These are phyloP conservation scores for Puccinia polysora DNA, from an alignment of 1,284 basidiomycete species.

Conservation along the genomic window DNA sequence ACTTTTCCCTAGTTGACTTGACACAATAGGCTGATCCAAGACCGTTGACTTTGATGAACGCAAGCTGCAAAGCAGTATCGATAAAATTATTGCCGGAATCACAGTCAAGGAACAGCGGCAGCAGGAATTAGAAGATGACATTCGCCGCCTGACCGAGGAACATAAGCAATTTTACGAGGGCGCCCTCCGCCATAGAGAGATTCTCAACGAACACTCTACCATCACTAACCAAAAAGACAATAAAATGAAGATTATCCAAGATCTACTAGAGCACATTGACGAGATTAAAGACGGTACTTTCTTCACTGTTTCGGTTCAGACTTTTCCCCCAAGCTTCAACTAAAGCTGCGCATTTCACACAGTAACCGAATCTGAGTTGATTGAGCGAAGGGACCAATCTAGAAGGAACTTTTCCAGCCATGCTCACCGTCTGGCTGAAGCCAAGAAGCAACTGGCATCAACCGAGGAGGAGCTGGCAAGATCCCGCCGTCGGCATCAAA, in stretches of 20 bases:
- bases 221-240: conserved; percentile 65
- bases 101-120: conserved; percentile 69
- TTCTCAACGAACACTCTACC: conserved; percentile 68
- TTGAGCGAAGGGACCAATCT: conserved; percentile 21
- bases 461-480: conserved; percentile 51
- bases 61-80: conserved; percentile 62
- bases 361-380: conserved; percentile 30
- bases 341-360: not conserved
- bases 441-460: conserved; percentile 48
- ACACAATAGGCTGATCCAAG: not conserved
- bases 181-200: conserved; percentile 75
- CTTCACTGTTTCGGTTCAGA: no score
- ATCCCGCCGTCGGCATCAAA: conserved; percentile 44
- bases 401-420: conserved; percentile 24
- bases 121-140: conserved; percentile 66
- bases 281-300: conserved; percentile 64
- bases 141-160: conserved; percentile 64
- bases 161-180: conserved; percentile 80
- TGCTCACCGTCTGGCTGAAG: conserved; percentile 18
- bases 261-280: conserved; percentile 59
- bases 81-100: conserved; percentile 63
- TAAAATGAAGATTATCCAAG: conserved; percentile 64
- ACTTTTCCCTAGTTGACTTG: not conserved
- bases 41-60: conserved; percentile 36
- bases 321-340: not conserved